phyloP scores from a whole-genome alignment of 2,329 filamentous ascomycete species.

The Aspergillus arachidicola region DNA sequence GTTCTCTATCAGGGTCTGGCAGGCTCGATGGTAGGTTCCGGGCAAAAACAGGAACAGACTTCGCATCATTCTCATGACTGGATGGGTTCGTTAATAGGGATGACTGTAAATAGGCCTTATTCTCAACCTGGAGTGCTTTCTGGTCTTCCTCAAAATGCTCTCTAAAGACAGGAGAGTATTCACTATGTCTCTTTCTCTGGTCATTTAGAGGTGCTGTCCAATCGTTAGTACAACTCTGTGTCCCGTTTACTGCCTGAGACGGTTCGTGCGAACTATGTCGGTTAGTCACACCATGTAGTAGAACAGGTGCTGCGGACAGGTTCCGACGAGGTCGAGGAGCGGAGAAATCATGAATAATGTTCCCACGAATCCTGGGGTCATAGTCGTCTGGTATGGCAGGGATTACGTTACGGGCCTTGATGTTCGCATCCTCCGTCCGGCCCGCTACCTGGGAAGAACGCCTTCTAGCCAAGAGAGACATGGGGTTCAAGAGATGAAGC shows the following conservation, averaged over 20 bases:
- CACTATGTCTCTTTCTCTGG: constrained; percentile 36
- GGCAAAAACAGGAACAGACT: constrained; percentile 47
- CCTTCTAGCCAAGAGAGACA: constrained; percentile 61
- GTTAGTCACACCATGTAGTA: constrained; percentile 16
- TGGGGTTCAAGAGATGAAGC: constrained; percentile 62
- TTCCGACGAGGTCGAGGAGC: constrained; percentile 55
- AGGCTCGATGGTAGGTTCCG: constrained; percentile 43
- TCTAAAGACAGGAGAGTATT: constrained; percentile 61
- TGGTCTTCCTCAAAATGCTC: constrained; percentile 62
- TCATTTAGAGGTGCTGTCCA: constrained; percentile 22
- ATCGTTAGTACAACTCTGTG: constrained; percentile 16
- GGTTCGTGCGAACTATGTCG: constrained; percentile 17
- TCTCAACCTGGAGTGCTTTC: constrained; percentile 42
- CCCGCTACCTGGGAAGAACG: constrained; percentile 56
- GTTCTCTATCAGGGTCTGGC: constrained; percentile 26
- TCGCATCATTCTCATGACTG: constrained; percentile 30
- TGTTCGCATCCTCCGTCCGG: constrained; percentile 54
- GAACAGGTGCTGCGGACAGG: constrained; percentile 29
- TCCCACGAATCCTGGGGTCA: constrained; percentile 65
- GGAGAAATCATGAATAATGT: constrained; percentile 67
- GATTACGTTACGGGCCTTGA: constrained; percentile 52
- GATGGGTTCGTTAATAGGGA: constrained; percentile 36
- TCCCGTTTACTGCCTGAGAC: constrained; percentile 10
- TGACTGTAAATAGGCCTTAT: constrained; percentile 48
- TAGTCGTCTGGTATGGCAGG: constrained; percentile 62